Evolutionary conservation across 2,329 filamentous ascomycete species (phyloP).

Genomic region (Fusarium irregulare): DNA sequence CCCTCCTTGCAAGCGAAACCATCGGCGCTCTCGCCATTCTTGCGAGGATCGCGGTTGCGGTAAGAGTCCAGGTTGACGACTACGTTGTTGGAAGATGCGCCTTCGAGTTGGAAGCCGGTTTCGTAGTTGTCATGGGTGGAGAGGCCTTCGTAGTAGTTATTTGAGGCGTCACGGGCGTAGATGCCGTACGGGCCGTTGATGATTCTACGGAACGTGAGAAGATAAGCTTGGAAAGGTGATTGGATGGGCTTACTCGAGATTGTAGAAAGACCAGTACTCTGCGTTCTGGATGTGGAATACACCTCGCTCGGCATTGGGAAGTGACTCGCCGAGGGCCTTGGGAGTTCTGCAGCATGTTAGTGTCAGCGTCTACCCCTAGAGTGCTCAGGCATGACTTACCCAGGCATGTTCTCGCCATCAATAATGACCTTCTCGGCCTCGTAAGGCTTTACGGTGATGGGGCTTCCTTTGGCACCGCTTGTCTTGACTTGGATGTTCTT

Average conservation of each 20-base stretch:
- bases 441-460: slow-evolving; percentile 57
- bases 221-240: rapidly evolving
- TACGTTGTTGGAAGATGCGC: slow-evolving; percentile 51
- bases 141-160: slow-evolving; percentile 53
- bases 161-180: slow-evolving; percentile 51
- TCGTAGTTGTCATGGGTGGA: slow-evolving; percentile 55
- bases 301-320: slow-evolving; percentile 57
- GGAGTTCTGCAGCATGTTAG: slow-evolving; percentile 53
- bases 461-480: slow-evolving; percentile 54
- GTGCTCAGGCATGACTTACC: not conserved
- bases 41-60: slow-evolving; percentile 59
- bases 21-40: slow-evolving; percentile 64
- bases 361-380: rapidly evolving
- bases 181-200: slow-evolving; percentile 55
- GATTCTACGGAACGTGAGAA: slow-evolving; percentile 25
- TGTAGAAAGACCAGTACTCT: slow-evolving; percentile 59
- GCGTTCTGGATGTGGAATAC: slow-evolving; percentile 59
- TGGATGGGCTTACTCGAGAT: slow-evolving; percentile 44
- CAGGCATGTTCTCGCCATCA: slow-evolving; percentile 55
- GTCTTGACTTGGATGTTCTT: slow-evolving; percentile 61
- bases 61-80: slow-evolving; percentile 58
- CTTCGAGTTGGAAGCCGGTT: slow-evolving; percentile 53
- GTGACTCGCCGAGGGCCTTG: slow-evolving; percentile 52
- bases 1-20: slow-evolving; percentile 62
- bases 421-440: slow-evolving; percentile 57